Evolutionary conservation across 2,329 filamentous ascomycete species (phyloP), one percentile per base, ranked within the genome.

Genomic region (Aspergillus sp.): DNA sequence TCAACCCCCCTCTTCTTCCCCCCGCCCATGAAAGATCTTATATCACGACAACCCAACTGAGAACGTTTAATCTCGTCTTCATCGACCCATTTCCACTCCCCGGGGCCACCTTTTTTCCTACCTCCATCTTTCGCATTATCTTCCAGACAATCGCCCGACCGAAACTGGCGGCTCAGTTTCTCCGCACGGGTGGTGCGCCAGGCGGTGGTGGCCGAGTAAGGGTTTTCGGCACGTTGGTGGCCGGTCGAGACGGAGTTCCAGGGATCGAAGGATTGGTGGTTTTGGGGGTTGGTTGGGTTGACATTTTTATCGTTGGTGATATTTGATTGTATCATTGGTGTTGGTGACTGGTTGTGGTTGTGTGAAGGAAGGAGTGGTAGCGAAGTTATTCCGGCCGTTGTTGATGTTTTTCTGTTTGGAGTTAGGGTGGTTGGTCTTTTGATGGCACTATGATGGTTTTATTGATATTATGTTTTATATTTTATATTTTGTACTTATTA

Each of bases 161-260:
- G 68, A 62, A 88, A 88, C 63, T 94, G 89, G 57, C 75, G 73
- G 37, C 76, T 74, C 33, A 95, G 73, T 67, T 91, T 93, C 42
- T 74, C 66, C 36, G 75, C 78, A 34, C 88, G 79, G 10, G 81
- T 85, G 40, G 82, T 74, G 26, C 87, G 82, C 88, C 89, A 94
- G 59, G 79, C 76, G 51, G 71, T 82, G 54, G 74, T 77, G 26
- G 78, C 77, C 2, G 79, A 78, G 1, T 85, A 74, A 4, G 72
- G 68, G 46, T 81, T 83, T 47, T 91, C 86, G 34, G 86, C 81
- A 33, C 82, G 77, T 66, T 95, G 90, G 62, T 95, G 88, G 37
- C 88, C 88, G 1, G 85, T 83, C 5, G 84, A 82, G 9, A 82
- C 80, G 10, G 82, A 83, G 67, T 89, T 89, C 62, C 67, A 72